These are phyloP conservation scores for Pyrenochaeta sp. DNA, from an alignment of 2,329 filamentous ascomycete genomes.

Conservation along the genomic window DNA sequence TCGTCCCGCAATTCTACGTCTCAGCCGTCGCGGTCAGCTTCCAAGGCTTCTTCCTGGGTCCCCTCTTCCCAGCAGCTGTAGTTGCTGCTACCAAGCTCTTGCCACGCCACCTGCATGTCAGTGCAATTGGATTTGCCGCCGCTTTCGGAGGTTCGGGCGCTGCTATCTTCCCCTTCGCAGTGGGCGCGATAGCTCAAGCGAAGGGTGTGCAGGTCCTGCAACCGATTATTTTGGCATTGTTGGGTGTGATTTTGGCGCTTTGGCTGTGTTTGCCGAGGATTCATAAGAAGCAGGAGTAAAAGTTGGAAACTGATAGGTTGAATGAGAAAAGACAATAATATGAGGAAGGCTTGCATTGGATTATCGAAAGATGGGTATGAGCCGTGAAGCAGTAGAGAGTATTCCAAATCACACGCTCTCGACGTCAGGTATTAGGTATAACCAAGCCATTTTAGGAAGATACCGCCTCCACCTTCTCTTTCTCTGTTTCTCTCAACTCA, in stretches of 20 bases:
- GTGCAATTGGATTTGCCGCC: constrained; percentile 81
- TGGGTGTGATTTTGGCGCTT: constrained; percentile 59
- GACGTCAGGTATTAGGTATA: too few relatives aligned
- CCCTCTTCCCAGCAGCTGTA: constrained; percentile 78
- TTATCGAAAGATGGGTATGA: too few relatives aligned
- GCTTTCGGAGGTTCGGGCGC: constrained; percentile 80
- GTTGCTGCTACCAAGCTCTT: constrained; percentile 78
- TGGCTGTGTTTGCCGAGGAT: constrained; percentile 62
- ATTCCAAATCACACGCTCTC: too few relatives aligned
- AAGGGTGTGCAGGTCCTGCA: constrained; percentile 68
- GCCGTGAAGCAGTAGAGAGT: too few relatives aligned
- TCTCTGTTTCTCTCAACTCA: not conserved
- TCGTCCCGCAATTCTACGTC: constrained; percentile 78
- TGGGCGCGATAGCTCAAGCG: constrained; percentile 72
- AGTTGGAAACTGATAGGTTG: not conserved
- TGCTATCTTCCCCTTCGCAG: constrained; percentile 70
- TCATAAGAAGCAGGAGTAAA: constrained; percentile 51
- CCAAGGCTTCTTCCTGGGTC: constrained; percentile 81
- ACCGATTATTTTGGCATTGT: constrained; percentile 65
- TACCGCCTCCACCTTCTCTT: not conserved
- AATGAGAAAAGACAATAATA: too few relatives aligned
- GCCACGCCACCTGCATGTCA: constrained; percentile 76
- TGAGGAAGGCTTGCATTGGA: too few relatives aligned
- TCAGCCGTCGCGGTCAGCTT: constrained; percentile 75
- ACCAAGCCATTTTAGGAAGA: not conserved